Percentiles rank a stretch among this genome's conserved stretches.
phyloP scores from a whole-genome alignment of 2,329 filamentous ascomycete genomes.

The Venturia aucupariae region DNA sequence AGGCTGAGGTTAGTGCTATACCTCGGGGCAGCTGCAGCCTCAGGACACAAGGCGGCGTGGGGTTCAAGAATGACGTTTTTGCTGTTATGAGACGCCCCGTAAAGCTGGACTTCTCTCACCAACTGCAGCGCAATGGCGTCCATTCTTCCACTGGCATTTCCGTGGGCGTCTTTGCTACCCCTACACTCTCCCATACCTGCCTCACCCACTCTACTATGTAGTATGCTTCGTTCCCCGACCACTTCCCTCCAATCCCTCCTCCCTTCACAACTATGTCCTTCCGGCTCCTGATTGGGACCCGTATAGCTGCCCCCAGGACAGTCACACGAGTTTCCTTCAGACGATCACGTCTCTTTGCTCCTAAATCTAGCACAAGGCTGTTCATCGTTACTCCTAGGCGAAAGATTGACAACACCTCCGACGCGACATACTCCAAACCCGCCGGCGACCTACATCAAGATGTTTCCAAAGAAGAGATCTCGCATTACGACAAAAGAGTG shows the following conservation, averaged over 20 bases:
- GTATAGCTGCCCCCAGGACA: not conserved
- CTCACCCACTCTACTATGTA: too few relatives aligned
- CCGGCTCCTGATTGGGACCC: not conserved
- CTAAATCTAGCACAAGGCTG: not conserved
- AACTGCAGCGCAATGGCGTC: not conserved
- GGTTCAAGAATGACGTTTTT: not conserved
- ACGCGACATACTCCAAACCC: conserved; percentile 23
- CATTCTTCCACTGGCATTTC: not conserved
- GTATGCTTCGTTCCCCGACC: not conserved
- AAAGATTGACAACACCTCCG: not conserved
- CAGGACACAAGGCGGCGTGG: too few relatives aligned
- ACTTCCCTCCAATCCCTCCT: not conserved
- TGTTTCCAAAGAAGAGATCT: conserved; percentile 36
- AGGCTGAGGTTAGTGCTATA: too few relatives aligned
- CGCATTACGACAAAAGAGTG: conserved; percentile 35
- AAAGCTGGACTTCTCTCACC: not conserved
- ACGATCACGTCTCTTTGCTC: not conserved
- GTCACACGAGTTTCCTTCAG: not conserved
- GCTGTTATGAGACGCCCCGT: not conserved
- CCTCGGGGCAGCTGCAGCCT: too few relatives aligned
- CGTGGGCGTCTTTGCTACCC: not conserved
- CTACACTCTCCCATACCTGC: not conserved
- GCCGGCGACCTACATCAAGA: conserved; percentile 34
- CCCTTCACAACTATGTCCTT: not conserved
- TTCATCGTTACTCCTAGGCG: not conserved